Percentiles rank a stretch among this genome's conserved stretches.
phyloP scores from a whole-genome alignment of 2,329 filamentous ascomycete genomes.

The Sarocladium brachiariae region DNA sequence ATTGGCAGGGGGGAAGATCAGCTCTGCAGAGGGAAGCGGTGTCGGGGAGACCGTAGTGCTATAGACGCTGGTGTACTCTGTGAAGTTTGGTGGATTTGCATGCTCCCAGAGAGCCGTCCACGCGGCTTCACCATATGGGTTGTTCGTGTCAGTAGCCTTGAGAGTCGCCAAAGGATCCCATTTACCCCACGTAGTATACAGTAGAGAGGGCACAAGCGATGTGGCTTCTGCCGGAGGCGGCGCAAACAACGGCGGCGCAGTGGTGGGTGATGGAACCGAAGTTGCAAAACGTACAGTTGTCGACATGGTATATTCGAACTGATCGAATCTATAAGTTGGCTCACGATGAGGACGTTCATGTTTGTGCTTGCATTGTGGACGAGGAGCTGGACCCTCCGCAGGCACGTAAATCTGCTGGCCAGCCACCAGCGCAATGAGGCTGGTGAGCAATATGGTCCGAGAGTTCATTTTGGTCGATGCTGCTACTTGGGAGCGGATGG shows the following conservation, averaged over 20 bases:
- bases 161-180: constrained; percentile 24
- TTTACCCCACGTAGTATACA: constrained; percentile 27
- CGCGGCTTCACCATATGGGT: constrained; percentile 24
- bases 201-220: constrained; percentile 20
- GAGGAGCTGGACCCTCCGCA: constrained; percentile 19
- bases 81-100: constrained; percentile 28
- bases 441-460: neutral
- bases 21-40: constrained; percentile 44
- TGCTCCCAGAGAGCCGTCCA: constrained; percentile 27
- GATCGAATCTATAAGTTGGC: constrained; percentile 21
- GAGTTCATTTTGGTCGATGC: neutral
- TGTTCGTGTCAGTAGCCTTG: constrained; percentile 21
- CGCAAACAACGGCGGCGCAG: constrained; percentile 24
- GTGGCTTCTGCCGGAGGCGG: constrained; percentile 20
- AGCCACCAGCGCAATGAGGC: constrained; percentile 7
- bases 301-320: constrained; percentile 24
- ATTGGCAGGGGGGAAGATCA: constrained; percentile 46
- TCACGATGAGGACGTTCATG: constrained; percentile 13
- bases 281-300: constrained; percentile 26
- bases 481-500: neutral
- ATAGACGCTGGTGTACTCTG: constrained; percentile 19
- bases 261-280: constrained; percentile 22
- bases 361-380: constrained; percentile 19
- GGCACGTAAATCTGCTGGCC: constrained; percentile 19
- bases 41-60: constrained; percentile 48